Evolutionary conservation across 2,329 filamentous ascomycete genomes (phyloP).

Genomic region (Cylindrodendrum hubeiense): DNA sequence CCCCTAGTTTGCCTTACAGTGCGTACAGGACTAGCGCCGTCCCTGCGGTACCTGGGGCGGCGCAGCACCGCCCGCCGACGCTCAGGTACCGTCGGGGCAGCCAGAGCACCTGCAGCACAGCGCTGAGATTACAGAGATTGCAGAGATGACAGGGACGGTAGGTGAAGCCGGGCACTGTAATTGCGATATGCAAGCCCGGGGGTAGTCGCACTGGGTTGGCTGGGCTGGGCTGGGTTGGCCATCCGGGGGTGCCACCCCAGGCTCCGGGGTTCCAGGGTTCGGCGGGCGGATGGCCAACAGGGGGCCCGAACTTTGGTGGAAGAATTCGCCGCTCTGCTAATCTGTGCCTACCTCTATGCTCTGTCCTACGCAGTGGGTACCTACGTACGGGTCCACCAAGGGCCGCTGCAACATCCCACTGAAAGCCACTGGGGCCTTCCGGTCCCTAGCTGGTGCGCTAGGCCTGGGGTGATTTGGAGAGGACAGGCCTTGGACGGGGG

Average conservation of each 20-base stretch:
- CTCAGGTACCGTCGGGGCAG: slow-evolving; percentile 2
- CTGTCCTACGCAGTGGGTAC: too few species aligned
- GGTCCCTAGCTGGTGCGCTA: slow-evolving; percentile 11
- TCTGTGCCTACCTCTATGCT: too few species aligned
- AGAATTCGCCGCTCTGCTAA: slow-evolving; percentile 2
- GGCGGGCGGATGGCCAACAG: not conserved
- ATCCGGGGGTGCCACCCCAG: slow-evolving; percentile 11
- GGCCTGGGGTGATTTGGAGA: slow-evolving; percentile 1
- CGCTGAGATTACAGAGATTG: slow-evolving; percentile 15
- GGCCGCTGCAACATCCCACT: slow-evolving; percentile 16
- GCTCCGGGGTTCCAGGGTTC: slow-evolving; percentile 15
- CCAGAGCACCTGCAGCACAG: not conserved
- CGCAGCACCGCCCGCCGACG: not conserved
- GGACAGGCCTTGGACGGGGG: not conserved
- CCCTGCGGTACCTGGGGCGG: slow-evolving; percentile 4
- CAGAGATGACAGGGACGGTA: slow-evolving; percentile 8
- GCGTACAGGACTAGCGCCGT: slow-evolving; percentile 25
- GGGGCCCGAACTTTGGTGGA: not conserved
- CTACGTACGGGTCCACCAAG: slow-evolving; percentile 12
- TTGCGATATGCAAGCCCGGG: slow-evolving; percentile 44
- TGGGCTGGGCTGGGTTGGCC: slow-evolving; percentile 31
- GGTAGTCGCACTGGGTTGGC: slow-evolving; percentile 35
- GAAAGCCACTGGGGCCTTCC: slow-evolving; percentile 11
- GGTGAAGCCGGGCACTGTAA: slow-evolving; percentile 29
- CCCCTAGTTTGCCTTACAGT: slow-evolving; percentile 11